A percentile compares a stretch with the other conserved stretches of the same genome.
These are phyloP conservation scores for Ogataea trehaloabstinens DNA, from an alignment of 805 yeast species.

Conservation along the genomic window DNA sequence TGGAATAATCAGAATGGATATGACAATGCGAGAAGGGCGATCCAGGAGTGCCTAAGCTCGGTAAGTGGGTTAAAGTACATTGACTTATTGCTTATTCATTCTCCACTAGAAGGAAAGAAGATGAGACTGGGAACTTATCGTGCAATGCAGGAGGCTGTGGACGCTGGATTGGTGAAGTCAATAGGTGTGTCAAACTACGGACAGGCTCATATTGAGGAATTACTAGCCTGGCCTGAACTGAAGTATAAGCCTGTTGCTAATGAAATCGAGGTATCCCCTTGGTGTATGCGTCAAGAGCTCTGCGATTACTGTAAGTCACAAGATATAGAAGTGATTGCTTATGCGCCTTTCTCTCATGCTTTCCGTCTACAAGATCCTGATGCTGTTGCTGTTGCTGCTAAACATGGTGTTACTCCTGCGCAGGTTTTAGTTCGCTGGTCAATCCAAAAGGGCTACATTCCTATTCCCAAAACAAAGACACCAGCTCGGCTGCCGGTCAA, in stretches of 20 bases:
- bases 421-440: constrained; percentile 76
- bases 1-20: constrained; percentile 71
- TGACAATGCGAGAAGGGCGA: constrained; percentile 53
- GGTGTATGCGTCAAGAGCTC: constrained; percentile 68
- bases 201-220: constrained; percentile 53
- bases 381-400: constrained; percentile 47
- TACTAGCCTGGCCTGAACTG: constrained; percentile 54
- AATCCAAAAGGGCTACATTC: constrained; percentile 65
- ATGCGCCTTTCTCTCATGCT: constrained; percentile 72
- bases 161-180: constrained; percentile 54
- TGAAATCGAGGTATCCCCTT: constrained; percentile 83
- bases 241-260: constrained; percentile 66
- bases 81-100: constrained; percentile 67
- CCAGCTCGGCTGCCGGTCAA: constrained; percentile 52
- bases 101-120: constrained; percentile 50
- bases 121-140: constrained; percentile 61
- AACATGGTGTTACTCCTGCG: constrained; percentile 49
- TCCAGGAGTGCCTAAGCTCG: constrained; percentile 49
- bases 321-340: constrained; percentile 67
- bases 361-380: constrained; percentile 52
- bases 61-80: constrained; percentile 62
- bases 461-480: constrained; percentile 65
- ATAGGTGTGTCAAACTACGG: constrained; percentile 83
- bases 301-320: constrained; percentile 56
- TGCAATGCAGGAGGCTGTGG: constrained; percentile 73